Evolutionary conservation across 257 asterid genomes (phyloP), one percentile per base, ranked within the genome.

Genomic region (Handroanthus guayacan): DNA sequence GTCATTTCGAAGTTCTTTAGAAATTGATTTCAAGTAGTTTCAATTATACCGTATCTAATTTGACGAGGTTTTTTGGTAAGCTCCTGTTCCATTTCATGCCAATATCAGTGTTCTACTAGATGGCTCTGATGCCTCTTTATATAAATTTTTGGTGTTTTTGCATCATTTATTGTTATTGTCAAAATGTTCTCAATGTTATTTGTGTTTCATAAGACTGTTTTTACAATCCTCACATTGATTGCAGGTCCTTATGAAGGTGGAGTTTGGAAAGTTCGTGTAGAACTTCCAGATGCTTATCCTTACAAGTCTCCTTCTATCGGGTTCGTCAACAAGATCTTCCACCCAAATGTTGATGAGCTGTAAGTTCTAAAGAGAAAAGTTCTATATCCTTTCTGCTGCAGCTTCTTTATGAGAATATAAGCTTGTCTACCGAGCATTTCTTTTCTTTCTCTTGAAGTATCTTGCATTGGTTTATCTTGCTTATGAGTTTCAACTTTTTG

Each of bases 291-390:
- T 85, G 97, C 97, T 76, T 94, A 94, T 80, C 98, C 97, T 75
- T 94, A 92, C 86, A 92, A 92, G 82, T 92, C 98, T 65, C 98
- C 97, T 60, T 94, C 98, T 67, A 90, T 92, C 47, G 97, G 96
- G 10, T 94, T 94, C 67, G 87, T 92, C 72, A 94, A 94, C 97
- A 94, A 90, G 82, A 94, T 94, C 14, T 94, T 87, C 84, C 98
- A 94, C 90, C 98, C 97, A 47, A 94, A 94, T 80, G 97, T 94
- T 41, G 97, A 94, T 82, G 99, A 94, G 81, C 79, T 88, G 99
- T 94, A 79, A 90, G 97, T 74, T 81, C 57, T 51, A 12, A 25
- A 25, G 31, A 25, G 31, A 25, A 25, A 25, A 25, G 31, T 25
- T 41, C 45, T 36, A 44, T 55, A 9, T 6, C 13, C 50, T 50